Conservation (phyloP, 2,329 filamentous ascomycete genomes). For the Ophiocordyceps camponoti-saundersi region DNA sequence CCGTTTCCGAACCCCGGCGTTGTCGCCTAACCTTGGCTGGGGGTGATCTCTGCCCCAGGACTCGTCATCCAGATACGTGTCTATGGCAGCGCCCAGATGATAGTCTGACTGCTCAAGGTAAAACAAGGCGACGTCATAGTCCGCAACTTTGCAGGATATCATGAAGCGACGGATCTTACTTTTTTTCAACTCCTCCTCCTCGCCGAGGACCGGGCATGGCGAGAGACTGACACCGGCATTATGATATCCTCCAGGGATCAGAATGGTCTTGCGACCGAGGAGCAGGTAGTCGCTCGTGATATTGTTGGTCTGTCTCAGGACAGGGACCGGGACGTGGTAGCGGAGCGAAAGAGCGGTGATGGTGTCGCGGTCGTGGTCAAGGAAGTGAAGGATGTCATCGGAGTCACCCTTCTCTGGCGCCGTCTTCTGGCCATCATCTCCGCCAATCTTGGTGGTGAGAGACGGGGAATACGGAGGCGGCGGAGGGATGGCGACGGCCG, state of each 20-base stretch:
- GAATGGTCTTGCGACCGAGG: constrained; percentile 46
- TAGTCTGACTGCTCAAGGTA: constrained; percentile 58
- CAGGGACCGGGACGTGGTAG: constrained; percentile 49
- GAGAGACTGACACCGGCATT: constrained; percentile 50
- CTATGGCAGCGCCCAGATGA: constrained; percentile 46
- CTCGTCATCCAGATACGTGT: constrained; percentile 53
- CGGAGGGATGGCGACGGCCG: constrained; percentile 10
- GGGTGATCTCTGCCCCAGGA: constrained; percentile 58
- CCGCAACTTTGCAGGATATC: constrained; percentile 59
- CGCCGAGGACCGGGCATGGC: constrained; percentile 53
- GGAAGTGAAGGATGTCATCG: constrained; percentile 59
- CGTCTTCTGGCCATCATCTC: constrained; percentile 7
- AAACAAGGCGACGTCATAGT: constrained; percentile 59
- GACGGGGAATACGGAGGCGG: constrained; percentile 26
- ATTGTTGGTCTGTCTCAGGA: constrained; percentile 49
- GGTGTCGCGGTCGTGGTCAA: constrained; percentile 52
- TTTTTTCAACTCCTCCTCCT: constrained; percentile 57
- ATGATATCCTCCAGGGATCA: constrained; percentile 57
- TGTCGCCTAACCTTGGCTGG: constrained; percentile 6
- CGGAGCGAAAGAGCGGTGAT: constrained; percentile 51
- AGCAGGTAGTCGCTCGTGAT: constrained; percentile 57
- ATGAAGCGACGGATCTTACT: constrained; percentile 59
- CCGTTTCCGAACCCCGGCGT: constrained; percentile 10
- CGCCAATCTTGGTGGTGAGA: constrained; percentile 2
- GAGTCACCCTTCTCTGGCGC: constrained; percentile 17